A percentile compares a stretch with the other conserved stretches of the same genome.
phyloP scores from a whole-genome alignment of 768 basidiomycete species.

The Suillus plorans region DNA sequence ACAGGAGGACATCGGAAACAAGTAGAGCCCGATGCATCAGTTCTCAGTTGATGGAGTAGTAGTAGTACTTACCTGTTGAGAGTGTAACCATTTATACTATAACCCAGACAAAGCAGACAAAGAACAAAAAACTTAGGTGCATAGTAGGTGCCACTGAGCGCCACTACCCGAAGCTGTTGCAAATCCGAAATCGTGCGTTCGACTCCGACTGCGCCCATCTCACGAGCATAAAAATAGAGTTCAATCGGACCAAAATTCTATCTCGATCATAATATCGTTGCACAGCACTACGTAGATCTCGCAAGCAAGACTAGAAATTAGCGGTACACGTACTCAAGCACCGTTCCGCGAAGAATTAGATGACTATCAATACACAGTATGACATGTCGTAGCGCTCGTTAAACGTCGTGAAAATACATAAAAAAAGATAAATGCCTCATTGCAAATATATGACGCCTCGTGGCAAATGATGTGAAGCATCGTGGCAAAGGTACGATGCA shows the following conservation, averaged over 20 bases:
- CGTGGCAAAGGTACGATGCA: neutral
- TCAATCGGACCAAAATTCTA: neutral
- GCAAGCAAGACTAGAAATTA: slow-evolving; percentile 7
- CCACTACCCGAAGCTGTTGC: too few relatives aligned
- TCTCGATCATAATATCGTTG: neutral
- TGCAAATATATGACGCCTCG: neutral
- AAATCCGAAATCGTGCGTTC: too few relatives aligned
- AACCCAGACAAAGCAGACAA: neutral
- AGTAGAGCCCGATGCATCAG: neutral
- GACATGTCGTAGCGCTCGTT: slow-evolving; percentile 12
- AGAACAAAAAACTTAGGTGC: neutral
- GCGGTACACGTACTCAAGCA: neutral
- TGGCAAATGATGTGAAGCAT: neutral
- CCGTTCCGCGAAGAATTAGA: neutral
- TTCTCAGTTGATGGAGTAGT: neutral
- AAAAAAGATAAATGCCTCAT: slow-evolving; percentile 5
- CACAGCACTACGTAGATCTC: neutral
- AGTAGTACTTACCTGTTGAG: neutral
- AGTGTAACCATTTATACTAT: neutral
- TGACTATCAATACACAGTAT: slow-evolving; percentile 33
- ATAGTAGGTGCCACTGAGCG: too few relatives aligned
- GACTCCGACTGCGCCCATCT: neutral
- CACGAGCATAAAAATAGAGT: neutral
- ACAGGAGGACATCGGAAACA: neutral
- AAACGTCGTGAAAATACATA: slow-evolving; percentile 6